These are phyloP conservation scores for Dothideomycetes sp. DNA, from an alignment of 2,329 filamentous ascomycete species.

Conservation along the genomic window DNA sequence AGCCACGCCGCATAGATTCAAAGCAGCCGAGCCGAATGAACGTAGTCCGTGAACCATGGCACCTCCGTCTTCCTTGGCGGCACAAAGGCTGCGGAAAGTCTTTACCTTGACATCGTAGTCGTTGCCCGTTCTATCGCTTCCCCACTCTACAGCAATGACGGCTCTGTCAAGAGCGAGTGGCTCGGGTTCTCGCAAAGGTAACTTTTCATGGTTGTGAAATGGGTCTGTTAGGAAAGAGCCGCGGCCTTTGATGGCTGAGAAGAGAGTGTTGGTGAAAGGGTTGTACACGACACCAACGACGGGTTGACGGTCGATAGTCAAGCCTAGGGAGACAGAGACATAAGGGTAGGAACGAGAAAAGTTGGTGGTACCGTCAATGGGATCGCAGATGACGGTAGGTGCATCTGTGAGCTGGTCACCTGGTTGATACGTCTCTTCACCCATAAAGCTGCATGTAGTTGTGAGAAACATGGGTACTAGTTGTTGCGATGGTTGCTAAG, in stretches of 20 bases:
- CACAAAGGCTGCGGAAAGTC: slow-evolving; percentile 50
- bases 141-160: slow-evolving; percentile 67
- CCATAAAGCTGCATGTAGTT: slow-evolving; percentile 47
- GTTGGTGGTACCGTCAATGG: slow-evolving; percentile 75
- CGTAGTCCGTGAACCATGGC: slow-evolving; percentile 69
- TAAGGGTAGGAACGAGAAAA: slow-evolving; percentile 69
- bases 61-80: slow-evolving; percentile 51
- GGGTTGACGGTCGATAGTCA: slow-evolving; percentile 54
- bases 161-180: slow-evolving; percentile 53
- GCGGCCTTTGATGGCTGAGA: slow-evolving; percentile 57
- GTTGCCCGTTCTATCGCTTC: slow-evolving; percentile 52
- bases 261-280: slow-evolving; percentile 62
- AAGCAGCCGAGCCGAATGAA: slow-evolving; percentile 61
- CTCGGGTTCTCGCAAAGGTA: slow-evolving; percentile 41
- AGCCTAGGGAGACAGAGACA: slow-evolving; percentile 67
- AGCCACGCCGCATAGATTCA: slow-evolving; percentile 66
- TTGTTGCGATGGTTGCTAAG: not conserved
- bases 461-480: slow-evolving; percentile 2
- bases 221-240: slow-evolving; percentile 47
- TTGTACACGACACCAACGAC: slow-evolving; percentile 71
- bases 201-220: slow-evolving; percentile 23
- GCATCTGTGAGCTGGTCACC: slow-evolving; percentile 53
- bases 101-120: slow-evolving; percentile 63
- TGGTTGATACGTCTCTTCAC: slow-evolving; percentile 66
- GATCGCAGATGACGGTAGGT: slow-evolving; percentile 73